Evolutionary conservation across 1,284 basidiomycete species (phyloP), one percentile per base, ranked within the genome.

Genomic region (Meira miltonrushii): DNA sequence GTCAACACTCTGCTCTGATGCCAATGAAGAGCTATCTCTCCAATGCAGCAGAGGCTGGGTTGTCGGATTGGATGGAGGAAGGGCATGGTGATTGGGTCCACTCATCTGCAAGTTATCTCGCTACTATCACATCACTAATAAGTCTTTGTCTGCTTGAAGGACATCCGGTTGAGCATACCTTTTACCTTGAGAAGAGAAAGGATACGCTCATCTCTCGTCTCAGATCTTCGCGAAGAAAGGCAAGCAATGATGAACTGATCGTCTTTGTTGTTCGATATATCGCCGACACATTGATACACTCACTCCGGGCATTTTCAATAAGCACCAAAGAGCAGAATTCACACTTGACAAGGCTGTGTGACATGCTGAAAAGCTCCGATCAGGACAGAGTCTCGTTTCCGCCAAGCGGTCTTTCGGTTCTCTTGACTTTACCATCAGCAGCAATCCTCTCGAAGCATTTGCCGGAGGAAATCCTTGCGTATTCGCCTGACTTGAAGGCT

Each of bases 1-100:
- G 66, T 58, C 69, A 71, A 19, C 67, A 62, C 65, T 61, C 62
- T 33, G 62, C 60, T 46, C 63, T 71, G 57, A 49, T 58, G 12
- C 69, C 67, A 2, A 71, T 71, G 69, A 62, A 64, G 37, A 67
- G 12, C 15, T n/a, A 33, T 5, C 23, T 53, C 28, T n/a, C 28
- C 28, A 53, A 38, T 17, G 13, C 37, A 13, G 50, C 50, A 23
- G n/a, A 39, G 28, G 13, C 37, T 5, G 50, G 50, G 13, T 28
- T 53, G 17, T 17, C 39, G 8, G 50, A 33, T 13, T 53, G 50
- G 50, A 33, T 33, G 12, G 28, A 15, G 8, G 50, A 53, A 41
- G 50, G 23, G 15, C 17, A 39, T 39, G 38, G 7, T 19, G 23
- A 53, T 13, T 53, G 50, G 50, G 50, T 33, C 3, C 21, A 38